phyloP scores from a whole-genome alignment of 352 stramenopile genomes.

The Plasmopara viticola region DNA sequence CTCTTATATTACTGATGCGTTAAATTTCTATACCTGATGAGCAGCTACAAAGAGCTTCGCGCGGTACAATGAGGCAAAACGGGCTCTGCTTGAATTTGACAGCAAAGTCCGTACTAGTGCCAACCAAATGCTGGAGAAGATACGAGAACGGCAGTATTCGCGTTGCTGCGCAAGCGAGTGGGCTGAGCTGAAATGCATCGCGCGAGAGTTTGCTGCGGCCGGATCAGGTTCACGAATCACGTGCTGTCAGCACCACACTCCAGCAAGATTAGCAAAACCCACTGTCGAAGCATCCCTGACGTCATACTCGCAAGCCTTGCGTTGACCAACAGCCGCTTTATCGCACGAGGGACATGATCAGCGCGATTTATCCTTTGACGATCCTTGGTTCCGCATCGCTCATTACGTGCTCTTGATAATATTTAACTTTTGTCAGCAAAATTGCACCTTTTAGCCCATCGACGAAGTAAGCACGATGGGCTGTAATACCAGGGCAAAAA shows the following conservation, averaged over 20 bases:
- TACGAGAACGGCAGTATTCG: conserved; percentile 4
- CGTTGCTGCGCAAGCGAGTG: conserved; percentile 15
- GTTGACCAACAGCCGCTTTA: background rate
- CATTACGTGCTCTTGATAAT: no score
- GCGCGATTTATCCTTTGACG: background rate
- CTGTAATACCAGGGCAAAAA: no score
- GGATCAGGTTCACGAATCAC: background rate
- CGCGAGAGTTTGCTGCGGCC: conserved; percentile 5
- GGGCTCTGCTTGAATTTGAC: no score
- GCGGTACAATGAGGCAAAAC: no score
- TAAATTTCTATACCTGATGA: no score
- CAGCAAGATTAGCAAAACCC: background rate
- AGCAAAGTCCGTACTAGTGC: no score
- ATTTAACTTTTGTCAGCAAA: no score
- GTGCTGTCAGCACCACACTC: conserved; percentile 11
- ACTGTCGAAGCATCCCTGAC: background rate
- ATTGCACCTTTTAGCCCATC: no score
- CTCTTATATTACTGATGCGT: no score
- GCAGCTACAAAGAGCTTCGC: no score
- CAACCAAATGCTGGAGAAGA: conserved; percentile 11
- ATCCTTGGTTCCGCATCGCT: no score
- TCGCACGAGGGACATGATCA: background rate
- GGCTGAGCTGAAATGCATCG: conserved; percentile 12
- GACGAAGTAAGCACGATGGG: no score
- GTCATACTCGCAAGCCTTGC: background rate